Conservation (phyloP, 2,329 filamentous ascomycete genomes). For the Penicillium glabrum region DNA sequence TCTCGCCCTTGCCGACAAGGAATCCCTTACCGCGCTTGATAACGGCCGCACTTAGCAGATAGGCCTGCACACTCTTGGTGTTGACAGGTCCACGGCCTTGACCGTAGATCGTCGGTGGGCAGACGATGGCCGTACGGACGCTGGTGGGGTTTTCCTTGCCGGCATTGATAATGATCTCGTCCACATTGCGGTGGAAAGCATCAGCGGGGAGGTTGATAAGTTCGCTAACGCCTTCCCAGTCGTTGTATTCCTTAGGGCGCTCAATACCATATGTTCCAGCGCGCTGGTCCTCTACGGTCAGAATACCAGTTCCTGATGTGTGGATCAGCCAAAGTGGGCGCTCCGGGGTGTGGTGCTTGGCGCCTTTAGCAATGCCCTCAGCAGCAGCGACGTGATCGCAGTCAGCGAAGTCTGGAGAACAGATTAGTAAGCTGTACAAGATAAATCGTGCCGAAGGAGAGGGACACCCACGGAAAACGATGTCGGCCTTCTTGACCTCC, state of each 20-base stretch:
- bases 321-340: slow-evolving; percentile 45
- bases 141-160: slow-evolving; percentile 26
- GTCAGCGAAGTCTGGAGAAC: slow-evolving; percentile 37
- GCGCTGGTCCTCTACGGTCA: slow-evolving; percentile 44
- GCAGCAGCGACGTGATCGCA: slow-evolving; percentile 46
- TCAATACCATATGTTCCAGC: slow-evolving; percentile 40
- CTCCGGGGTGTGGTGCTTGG: slow-evolving; percentile 34
- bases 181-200: slow-evolving; percentile 42
- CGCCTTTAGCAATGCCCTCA: slow-evolving; percentile 42
- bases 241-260: slow-evolving; percentile 46
- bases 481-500: slow-evolving; percentile 48
- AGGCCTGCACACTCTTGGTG: slow-evolving; percentile 43
- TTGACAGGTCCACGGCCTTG: slow-evolving; percentile 37
- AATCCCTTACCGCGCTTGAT: slow-evolving; percentile 39
- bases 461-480: slow-evolving; percentile 44
- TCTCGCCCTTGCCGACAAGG: slow-evolving; percentile 40
- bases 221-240: slow-evolving; percentile 46
- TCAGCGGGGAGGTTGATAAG: slow-evolving; percentile 42
- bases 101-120: slow-evolving; percentile 45
- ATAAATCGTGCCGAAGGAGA: too few relatives aligned
- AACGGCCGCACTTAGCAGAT: slow-evolving; percentile 39
- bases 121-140: slow-evolving; percentile 41
- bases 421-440: not conserved
- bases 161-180: slow-evolving; percentile 39
- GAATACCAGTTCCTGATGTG: slow-evolving; percentile 46